Conservation (phyloP, 345 rosid species). For the Aurinia saxatilis region DNA sequence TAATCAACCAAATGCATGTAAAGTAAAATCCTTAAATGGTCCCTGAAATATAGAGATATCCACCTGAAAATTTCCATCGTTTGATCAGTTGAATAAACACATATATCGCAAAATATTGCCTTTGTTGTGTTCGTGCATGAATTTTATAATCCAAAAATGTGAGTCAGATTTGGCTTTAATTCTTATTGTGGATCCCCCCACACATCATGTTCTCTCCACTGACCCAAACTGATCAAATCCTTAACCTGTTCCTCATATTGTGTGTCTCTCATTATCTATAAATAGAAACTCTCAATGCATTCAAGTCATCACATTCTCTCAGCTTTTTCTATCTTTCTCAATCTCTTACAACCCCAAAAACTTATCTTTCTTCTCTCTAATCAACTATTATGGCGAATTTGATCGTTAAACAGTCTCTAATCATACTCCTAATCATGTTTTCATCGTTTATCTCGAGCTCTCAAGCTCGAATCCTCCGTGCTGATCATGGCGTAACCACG, state of each 20-base stretch:
- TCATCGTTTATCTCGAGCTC: background rate
- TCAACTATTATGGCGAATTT: conserved; percentile 16
- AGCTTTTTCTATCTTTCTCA: background rate
- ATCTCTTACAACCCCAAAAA: too few species aligned
- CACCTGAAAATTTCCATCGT: conserved; percentile 16
- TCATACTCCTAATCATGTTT: conserved; percentile 24
- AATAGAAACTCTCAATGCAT: conserved; percentile 9
- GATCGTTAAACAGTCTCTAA: conserved; percentile 14
- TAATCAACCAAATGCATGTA: background rate
- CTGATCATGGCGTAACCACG: background rate
- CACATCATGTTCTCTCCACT: conserved; percentile 28
- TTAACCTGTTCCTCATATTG: background rate
- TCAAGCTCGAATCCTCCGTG: conserved; percentile 27
- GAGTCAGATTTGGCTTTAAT: background rate
- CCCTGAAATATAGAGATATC: background rate
- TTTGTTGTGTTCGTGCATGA: conserved; percentile 1
- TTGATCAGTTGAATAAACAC: conserved; percentile 4
- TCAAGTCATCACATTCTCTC: conserved; percentile 18
- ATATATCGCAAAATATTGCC: background rate
- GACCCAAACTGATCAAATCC: conserved; percentile 8
- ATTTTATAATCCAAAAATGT: conserved; percentile 7
- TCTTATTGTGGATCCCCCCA: conserved; percentile 10
- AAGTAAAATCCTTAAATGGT: conserved; percentile 10
- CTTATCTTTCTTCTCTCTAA: background rate
- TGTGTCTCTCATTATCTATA: conserved; percentile 16